Conservation (phyloP, 441 rosid genomes). For the Pelargonium citronellum region DNA sequence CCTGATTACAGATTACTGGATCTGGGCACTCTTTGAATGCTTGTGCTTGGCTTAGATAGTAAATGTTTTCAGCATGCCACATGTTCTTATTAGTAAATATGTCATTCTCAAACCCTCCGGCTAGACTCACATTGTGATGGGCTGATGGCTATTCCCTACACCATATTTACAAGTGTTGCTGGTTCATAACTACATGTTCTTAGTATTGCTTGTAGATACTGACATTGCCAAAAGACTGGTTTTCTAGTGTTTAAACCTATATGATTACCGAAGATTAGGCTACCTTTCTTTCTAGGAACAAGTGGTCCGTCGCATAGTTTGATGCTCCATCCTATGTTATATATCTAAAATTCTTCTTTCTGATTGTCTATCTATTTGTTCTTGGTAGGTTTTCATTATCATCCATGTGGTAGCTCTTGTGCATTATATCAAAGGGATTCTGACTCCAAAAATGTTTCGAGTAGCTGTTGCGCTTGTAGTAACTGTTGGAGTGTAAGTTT, state of each 20-base stretch:
- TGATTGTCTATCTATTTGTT: conserved; percentile 6
- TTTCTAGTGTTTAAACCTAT: background rate
- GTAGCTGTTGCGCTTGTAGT: conserved; percentile 88
- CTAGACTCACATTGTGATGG: background rate
- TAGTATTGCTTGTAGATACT: background rate
- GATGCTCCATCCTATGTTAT: background rate
- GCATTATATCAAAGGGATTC: conserved; percentile 80
- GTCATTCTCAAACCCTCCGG: background rate
- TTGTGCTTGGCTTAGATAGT: background rate
- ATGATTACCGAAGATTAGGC: background rate
- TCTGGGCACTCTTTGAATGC: background rate
- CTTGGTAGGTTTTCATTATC: conserved; percentile 79
- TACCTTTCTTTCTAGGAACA: background rate
- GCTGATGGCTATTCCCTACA: background rate
- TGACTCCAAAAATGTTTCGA: conserved; percentile 89
- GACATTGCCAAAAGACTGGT: background rate
- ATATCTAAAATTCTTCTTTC: background rate
- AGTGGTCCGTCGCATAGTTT: background rate
- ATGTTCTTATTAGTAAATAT: background rate
- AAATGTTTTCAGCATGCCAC: background rate
- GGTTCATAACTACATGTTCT: background rate
- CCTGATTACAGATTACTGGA: background rate
- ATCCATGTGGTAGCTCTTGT: conserved; percentile 95
- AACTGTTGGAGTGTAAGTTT: conserved; percentile 84
- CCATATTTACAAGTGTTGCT: background rate